Conservation (phyloP, 192 early-diverging fungal genomes). For the Backusella parvicylindrica region DNA sequence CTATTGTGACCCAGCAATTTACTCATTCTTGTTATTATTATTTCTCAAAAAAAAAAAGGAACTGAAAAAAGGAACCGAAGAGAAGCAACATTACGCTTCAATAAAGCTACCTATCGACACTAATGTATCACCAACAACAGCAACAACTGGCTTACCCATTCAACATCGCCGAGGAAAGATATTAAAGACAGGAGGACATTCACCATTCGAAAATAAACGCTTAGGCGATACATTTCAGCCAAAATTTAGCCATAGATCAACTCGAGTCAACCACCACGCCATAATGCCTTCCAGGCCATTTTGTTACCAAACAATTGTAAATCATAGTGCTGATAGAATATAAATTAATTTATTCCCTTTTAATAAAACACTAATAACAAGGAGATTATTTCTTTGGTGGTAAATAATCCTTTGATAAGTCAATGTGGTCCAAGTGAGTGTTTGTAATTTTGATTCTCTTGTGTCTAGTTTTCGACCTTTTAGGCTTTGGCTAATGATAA, state of each 20-base stretch:
- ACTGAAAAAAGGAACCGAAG: neutral
- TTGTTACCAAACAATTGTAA: neutral
- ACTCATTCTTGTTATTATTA: neutral
- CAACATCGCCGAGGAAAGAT: neutral
- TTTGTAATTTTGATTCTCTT: constrained; percentile 78
- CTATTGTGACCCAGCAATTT: no score
- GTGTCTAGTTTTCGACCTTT: constrained; percentile 54
- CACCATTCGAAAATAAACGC: neutral
- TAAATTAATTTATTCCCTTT: neutral
- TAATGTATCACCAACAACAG: neutral
- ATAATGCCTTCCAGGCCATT: neutral
- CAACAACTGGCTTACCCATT: neutral
- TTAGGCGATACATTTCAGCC: neutral
- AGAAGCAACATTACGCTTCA: neutral
- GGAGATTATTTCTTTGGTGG: constrained; percentile 23
- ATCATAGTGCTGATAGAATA: neutral
- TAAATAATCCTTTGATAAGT: constrained; percentile 72
- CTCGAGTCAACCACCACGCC: neutral
- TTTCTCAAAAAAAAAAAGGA: neutral
- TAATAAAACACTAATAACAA: neutral
- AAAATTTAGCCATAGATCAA: neutral
- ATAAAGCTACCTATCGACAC: neutral
- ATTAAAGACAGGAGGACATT: neutral
- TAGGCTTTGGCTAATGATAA: constrained; percentile 39
- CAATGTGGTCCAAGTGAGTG: constrained; percentile 70